Evolutionary conservation across 805 yeast species (phyloP).

Genomic region (Yamadazyma kitorensis): DNA sequence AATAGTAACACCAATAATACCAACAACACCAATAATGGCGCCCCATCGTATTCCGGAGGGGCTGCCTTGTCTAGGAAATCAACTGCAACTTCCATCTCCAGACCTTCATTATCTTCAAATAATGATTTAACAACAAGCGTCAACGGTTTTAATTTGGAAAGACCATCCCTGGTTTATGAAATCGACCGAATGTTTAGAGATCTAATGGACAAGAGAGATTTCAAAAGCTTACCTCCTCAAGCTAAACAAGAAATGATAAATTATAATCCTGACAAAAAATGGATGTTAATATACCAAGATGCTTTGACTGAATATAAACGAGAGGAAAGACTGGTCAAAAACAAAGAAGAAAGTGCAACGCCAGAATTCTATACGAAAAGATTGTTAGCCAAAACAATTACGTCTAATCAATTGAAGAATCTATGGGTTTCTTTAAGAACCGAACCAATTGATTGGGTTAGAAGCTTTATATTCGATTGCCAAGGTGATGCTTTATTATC

Average conservation of each 20-base stretch:
- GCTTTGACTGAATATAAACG: constrained; percentile 72
- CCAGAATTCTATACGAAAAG: constrained; percentile 78
- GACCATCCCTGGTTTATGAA: constrained; percentile 62
- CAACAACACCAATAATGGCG: constrained; percentile 1
- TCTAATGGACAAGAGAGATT: constrained; percentile 80
- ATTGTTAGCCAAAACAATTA: constrained; percentile 66
- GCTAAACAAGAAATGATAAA: constrained; percentile 76
- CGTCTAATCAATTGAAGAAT: constrained; percentile 70
- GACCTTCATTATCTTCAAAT: constrained; percentile 22
- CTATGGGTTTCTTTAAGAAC: constrained; percentile 91
- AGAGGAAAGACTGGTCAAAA: constrained; percentile 22
- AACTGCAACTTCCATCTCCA: constrained; percentile 23
- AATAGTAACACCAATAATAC: background rate
- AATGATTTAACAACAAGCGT: constrained; percentile 11
- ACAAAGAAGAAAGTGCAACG: constrained; percentile 33
- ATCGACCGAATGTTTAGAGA: constrained; percentile 74
- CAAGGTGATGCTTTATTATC: constrained; percentile 83
- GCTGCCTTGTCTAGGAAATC: constrained; percentile 20
- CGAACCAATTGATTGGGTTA: constrained; percentile 81
- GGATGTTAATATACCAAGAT: constrained; percentile 90
- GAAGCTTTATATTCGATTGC: constrained; percentile 60
- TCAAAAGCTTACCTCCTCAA: constrained; percentile 62
- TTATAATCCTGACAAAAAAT: constrained; percentile 75
- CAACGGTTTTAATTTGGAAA: constrained; percentile 45
- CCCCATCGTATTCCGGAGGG: constrained; percentile 4